Percentiles rank a stretch among this genome's conserved stretches.
Evolutionary conservation across 805 yeast species (phyloP).

Genomic region (Lipomyces orientalis): DNA sequence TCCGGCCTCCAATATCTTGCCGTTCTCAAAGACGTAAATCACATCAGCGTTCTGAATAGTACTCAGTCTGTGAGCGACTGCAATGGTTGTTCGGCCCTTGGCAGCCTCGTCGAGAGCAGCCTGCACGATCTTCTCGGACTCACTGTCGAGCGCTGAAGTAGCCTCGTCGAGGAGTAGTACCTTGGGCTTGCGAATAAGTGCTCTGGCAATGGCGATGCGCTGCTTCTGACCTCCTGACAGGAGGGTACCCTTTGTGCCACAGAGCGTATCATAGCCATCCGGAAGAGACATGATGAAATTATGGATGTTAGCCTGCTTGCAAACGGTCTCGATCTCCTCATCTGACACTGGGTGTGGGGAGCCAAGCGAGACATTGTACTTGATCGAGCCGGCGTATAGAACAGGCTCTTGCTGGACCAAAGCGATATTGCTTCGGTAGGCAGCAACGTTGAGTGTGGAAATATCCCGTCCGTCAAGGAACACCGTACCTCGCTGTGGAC

Average conservation of each 20-base stretch:
- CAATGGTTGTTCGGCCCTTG: conserved; percentile 67
- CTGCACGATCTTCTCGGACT: conserved; percentile 72
- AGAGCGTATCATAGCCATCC: conserved; percentile 56
- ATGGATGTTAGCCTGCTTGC: conserved; percentile 58
- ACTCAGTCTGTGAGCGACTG: conserved; percentile 76
- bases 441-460: conserved; percentile 54
- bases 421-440: conserved; percentile 59
- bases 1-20: conserved; percentile 61
- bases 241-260: conserved; percentile 56
- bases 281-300: conserved; percentile 59
- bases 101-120: conserved; percentile 65
- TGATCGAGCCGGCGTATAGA: conserved; percentile 77
- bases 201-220: conserved; percentile 67
- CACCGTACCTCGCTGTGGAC: conserved; percentile 57
- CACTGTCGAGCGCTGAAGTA: conserved; percentile 59
- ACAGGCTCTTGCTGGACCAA: conserved; percentile 64
- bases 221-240: conserved; percentile 73
- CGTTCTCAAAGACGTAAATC: conserved; percentile 60
- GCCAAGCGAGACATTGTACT: conserved; percentile 68
- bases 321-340: conserved; percentile 51
- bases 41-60: conserved; percentile 60
- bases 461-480: conserved; percentile 60
- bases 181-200: conserved; percentile 61
- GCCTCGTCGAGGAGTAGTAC: conserved; percentile 64
- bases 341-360: conserved; percentile 44